A percentile compares a stretch with the other conserved stretches of the same genome.
Evolutionary conservation across 2,329 filamentous ascomycete species (phyloP).

Genomic region (Botrytis elliptica): DNA sequence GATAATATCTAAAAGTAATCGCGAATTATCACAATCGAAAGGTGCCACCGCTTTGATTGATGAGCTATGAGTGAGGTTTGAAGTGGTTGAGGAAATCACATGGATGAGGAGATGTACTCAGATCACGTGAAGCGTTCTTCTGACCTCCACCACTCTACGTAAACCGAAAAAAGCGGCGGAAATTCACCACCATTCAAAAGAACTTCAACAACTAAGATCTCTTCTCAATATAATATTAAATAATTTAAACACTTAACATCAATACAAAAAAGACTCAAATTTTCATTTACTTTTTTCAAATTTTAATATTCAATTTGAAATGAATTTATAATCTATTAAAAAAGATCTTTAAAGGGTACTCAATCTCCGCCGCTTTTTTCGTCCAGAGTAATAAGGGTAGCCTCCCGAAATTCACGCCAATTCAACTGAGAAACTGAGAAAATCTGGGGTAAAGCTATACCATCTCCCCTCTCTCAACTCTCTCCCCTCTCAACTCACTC

Average conservation of each 20-base stretch:
- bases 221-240: too few relatives aligned
- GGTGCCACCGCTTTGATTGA: neutral
- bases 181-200: too few relatives aligned
- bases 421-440: neutral
- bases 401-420: neutral
- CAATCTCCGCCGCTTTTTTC: too few relatives aligned
- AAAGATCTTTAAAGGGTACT: too few relatives aligned
- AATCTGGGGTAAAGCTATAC: conserved; percentile 17
- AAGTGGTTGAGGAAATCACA: too few relatives aligned
- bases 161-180: too few relatives aligned
- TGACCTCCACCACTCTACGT: neutral
- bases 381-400: neutral
- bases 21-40: neutral
- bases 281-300: too few relatives aligned
- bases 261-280: too few relatives aligned
- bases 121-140: neutral
- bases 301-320: too few relatives aligned
- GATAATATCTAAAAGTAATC: neutral
- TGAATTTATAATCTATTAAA: too few relatives aligned
- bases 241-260: too few relatives aligned
- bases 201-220: too few relatives aligned
- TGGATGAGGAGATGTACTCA: neutral
- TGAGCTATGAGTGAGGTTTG: neutral
- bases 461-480: neutral
- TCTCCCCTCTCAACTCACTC: neutral